Conservation (phyloP, 441 rosid species). For the Adansonia rubrostipa region DNA sequence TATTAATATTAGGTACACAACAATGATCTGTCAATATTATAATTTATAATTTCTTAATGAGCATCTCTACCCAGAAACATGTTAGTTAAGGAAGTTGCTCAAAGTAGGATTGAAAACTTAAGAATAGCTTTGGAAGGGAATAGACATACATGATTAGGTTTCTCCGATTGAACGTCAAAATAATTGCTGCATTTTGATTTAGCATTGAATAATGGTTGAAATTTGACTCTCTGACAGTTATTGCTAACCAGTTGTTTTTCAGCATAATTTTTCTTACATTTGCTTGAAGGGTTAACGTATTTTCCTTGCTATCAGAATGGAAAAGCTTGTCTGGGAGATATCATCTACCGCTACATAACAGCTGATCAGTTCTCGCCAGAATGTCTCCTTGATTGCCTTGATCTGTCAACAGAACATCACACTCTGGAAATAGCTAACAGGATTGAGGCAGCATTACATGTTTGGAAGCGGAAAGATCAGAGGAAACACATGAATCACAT, state of each 20-base stretch:
- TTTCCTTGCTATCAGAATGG: conserved; percentile 60
- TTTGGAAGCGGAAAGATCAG: conserved; percentile 81
- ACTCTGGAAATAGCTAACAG: conserved; percentile 83
- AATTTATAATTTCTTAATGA: no score
- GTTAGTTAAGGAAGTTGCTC: neutral
- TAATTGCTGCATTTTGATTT: neutral
- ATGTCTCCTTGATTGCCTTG: conserved; percentile 88
- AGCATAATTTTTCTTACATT: neutral
- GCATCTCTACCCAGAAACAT: neutral
- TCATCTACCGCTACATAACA: conserved; percentile 79
- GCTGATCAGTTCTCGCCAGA: conserved; percentile 87
- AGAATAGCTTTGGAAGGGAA: neutral
- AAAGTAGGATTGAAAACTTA: conserved; percentile 10
- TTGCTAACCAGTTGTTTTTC: neutral
- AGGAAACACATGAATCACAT: conserved; percentile 47
- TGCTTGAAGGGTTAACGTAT: conserved; percentile 9
- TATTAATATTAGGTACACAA: neutral
- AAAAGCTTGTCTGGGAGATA: conserved; percentile 86
- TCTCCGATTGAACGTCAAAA: conserved; percentile 7
- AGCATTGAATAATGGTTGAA: neutral
- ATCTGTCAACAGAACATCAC: conserved; percentile 87
- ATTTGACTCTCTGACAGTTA: neutral
- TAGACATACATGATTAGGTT: neutral
- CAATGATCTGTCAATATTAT: neutral
- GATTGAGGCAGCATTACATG: conserved; percentile 83